Percentiles rank a stretch among this genome's conserved stretches.
phyloP scores from a whole-genome alignment of 192 early-diverging fungal genomes.

The Dispira parvispora region DNA sequence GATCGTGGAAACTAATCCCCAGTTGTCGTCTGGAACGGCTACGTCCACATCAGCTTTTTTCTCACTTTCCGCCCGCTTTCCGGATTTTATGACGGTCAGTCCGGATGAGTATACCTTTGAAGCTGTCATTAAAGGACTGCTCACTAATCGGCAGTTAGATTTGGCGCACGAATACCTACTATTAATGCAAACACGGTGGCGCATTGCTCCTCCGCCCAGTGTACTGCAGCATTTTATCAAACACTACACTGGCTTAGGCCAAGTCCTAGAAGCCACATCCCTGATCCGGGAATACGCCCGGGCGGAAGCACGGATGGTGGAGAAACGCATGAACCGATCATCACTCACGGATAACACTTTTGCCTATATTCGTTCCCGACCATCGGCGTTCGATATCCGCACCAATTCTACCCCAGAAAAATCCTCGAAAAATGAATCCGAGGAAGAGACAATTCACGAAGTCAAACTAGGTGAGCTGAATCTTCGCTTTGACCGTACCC shows the following conservation, averaged over 20 bases:
- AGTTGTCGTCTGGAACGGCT: background rate
- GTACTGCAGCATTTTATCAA: background rate
- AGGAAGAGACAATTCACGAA: no score
- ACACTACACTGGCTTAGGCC: background rate
- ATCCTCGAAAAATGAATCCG: no score
- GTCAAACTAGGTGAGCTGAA: no score
- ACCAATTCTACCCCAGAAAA: no score
- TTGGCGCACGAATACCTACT: background rate
- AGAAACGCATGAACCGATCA: no score
- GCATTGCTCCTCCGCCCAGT: background rate
- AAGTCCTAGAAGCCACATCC: background rate
- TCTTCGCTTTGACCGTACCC: no score
- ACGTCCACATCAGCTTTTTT: background rate
- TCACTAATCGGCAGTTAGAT: background rate
- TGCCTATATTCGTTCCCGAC: no score
- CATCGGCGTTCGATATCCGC: no score
- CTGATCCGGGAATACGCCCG: background rate
- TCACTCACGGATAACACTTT: no score
- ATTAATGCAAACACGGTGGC: background rate
- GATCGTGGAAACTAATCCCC: background rate
- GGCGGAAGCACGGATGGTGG: background rate
- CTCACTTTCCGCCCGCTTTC: background rate
- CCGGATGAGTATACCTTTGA: background rate
- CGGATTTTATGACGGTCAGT: background rate
- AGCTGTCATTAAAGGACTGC: background rate